Base-by-base conservation (phyloP, 257 asterid genomes). In the Scutellaria galericulata region DNA sequence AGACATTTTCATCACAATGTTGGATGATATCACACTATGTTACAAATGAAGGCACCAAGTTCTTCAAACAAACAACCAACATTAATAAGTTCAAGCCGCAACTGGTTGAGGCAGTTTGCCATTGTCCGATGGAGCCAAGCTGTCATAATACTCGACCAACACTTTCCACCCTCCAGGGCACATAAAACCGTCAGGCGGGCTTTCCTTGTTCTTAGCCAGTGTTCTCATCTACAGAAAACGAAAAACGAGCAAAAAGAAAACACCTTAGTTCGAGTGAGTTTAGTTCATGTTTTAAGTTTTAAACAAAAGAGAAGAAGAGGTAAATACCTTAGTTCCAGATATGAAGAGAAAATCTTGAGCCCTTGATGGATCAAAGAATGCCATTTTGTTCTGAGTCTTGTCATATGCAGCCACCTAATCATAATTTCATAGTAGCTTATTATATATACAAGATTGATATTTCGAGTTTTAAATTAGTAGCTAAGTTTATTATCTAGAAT, bases 151-250 rank as follows among this genome's bases (percentile, higher is more conserved):
- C 0, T 91, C 95, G 1, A 90, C 98, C 93, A 94, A 73, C 20
- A 94, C 99, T 82, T 89, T 41, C 99, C 99, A 94, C 2, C 99
- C 99, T 44, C 97, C 90, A 0, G 99, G 97, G 82, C 98, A 94
- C 99, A 94, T 94, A 55, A 94, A 94, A 47, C 99, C 99, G 45
- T 91, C 95, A 0, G 99, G 98, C 41, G 98, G 98, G 76, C 40
- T 89, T 68, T 94, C 99, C 60, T 76, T 70, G 88, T 90, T 94
- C 90, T 85, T 91, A 3, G 97, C 99, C 35, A 91, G 97, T 0
- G 93, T 64, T 35, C 99, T 90, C 99, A 89, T 91, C 99, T 94
- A 83, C 2, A 64, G 53, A 70, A 46, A 70, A 42, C 10, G 8
- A 51, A 46, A 10, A 37, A 41, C 12, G 55, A 13, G 52, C 42